Evolutionary conservation across 2,329 filamentous ascomycete species (phyloP).

Genomic region (Calcarisporium arbuscula): DNA sequence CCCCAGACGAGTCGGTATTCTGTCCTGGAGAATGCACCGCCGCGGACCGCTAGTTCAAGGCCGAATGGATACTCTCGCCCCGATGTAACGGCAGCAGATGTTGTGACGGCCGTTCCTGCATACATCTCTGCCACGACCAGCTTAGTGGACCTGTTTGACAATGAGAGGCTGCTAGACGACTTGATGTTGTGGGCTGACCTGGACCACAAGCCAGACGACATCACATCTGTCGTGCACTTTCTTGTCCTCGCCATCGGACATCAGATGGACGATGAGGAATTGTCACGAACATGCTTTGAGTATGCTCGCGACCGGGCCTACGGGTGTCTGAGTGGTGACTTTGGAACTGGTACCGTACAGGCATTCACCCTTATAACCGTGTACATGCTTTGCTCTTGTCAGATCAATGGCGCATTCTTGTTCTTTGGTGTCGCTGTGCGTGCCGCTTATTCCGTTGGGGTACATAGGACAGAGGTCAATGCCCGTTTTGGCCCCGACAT

Average conservation of each 20-base stretch:
- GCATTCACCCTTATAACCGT: slow-evolving; percentile 44
- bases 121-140: slow-evolving; percentile 37
- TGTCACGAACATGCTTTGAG: slow-evolving; percentile 41
- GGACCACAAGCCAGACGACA: slow-evolving; percentile 25
- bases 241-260: slow-evolving; percentile 45
- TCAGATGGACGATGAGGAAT: slow-evolving; percentile 33
- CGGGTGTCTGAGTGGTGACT: slow-evolving; percentile 36
- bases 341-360: slow-evolving; percentile 44
- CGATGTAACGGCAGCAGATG: slow-evolving; percentile 17
- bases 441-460: slow-evolving; percentile 45
- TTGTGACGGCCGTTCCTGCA: slow-evolving; percentile 23
- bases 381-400: slow-evolving; percentile 49
- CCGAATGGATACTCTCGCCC: slow-evolving; percentile 13
- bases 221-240: slow-evolving; percentile 37
- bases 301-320: slow-evolving; percentile 41
- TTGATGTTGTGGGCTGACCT: slow-evolving; percentile 36
- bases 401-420: slow-evolving; percentile 49
- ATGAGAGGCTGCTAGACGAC: slow-evolving; percentile 29
- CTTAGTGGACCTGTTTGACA: slow-evolving; percentile 43
- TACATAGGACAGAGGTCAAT: slow-evolving; percentile 49
- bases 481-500: slow-evolving; percentile 39
- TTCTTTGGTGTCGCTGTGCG: slow-evolving; percentile 48
- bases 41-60: slow-evolving; percentile 10
- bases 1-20: slow-evolving; percentile 44
- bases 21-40: slow-evolving; percentile 38